Conservation (phyloP, 2,329 filamentous ascomycete species). For the Aspergillus neotritici region DNA sequence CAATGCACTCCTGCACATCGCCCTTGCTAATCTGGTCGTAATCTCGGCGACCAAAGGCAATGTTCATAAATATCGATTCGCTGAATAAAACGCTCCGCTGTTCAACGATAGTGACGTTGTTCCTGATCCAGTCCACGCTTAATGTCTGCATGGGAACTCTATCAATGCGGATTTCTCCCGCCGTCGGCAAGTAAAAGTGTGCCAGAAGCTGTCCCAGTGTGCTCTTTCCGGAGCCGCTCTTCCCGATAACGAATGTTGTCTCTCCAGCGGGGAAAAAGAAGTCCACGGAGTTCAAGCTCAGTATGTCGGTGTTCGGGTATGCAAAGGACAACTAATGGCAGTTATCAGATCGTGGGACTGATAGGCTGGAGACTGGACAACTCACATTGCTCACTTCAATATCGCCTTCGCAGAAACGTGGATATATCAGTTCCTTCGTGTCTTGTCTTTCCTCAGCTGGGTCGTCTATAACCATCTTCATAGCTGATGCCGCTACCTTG, state of each 20-base stretch:
- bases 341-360: constrained; percentile 4
- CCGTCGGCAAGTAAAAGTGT: constrained; percentile 64
- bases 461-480: constrained; percentile 48
- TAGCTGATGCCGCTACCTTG: constrained; percentile 61
- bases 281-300: constrained; percentile 56
- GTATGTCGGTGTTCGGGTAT: constrained; percentile 64
- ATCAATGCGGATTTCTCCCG: constrained; percentile 66
- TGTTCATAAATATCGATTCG: constrained; percentile 71
- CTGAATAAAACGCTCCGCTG: constrained; percentile 78
- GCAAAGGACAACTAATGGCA: constrained; percentile 65
- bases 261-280: constrained; percentile 68
- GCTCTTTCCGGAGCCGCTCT: constrained; percentile 87
- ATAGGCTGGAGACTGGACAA: not conserved
- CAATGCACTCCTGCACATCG: constrained; percentile 58
- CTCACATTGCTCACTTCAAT: constrained; percentile 64
- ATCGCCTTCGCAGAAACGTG: constrained; percentile 54
- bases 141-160: constrained; percentile 56
- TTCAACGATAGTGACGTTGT: constrained; percentile 74
- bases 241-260: constrained; percentile 75
- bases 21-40: constrained; percentile 46
- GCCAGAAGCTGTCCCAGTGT: constrained; percentile 76
- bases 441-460: constrained; percentile 15
- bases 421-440: constrained; percentile 27
- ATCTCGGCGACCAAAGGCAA: constrained; percentile 61
- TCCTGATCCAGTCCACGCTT: constrained; percentile 65